These are phyloP conservation scores for Ceratobasidium theobromae DNA, from an alignment of 1,284 basidiomycete species.

Conservation along the genomic window DNA sequence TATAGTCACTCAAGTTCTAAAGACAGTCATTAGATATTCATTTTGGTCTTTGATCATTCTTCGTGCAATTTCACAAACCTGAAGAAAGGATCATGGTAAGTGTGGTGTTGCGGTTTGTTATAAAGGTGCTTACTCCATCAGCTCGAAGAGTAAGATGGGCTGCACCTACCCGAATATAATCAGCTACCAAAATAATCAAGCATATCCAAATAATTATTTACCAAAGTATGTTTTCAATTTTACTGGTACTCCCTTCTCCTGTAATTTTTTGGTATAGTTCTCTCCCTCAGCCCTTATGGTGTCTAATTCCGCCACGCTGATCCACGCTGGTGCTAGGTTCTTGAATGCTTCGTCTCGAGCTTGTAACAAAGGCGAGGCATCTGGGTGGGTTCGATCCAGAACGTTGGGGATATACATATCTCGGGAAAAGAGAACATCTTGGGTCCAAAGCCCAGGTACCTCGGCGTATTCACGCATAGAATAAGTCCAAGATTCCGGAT, in stretches of 20 bases:
- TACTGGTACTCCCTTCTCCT: slow-evolving; percentile 54
- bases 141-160: slow-evolving; percentile 2
- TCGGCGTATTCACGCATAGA: slow-evolving; percentile 51
- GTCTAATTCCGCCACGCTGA: slow-evolving; percentile 53
- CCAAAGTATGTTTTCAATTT: slow-evolving; percentile 46
- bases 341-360: slow-evolving; percentile 53
- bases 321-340: slow-evolving; percentile 54
- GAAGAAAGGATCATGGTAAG: neutral
- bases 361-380: slow-evolving; percentile 68
- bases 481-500: slow-evolving; percentile 50
- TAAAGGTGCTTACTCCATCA: neutral
- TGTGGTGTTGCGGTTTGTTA: neutral
- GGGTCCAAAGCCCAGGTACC: slow-evolving; percentile 61
- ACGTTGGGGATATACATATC: slow-evolving; percentile 64
- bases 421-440: slow-evolving; percentile 71
- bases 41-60: neutral
- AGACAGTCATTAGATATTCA: neutral
- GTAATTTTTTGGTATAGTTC: slow-evolving; percentile 62
- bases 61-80: slow-evolving; percentile 21
- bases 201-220: neutral
- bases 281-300: slow-evolving; percentile 68
- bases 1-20: neutral
- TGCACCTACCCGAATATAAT: neutral
- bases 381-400: slow-evolving; percentile 62
- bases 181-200: neutral